These are phyloP conservation scores for Pythium myriotylum DNA, from an alignment of 352 stramenopile species.

Conservation along the genomic window DNA sequence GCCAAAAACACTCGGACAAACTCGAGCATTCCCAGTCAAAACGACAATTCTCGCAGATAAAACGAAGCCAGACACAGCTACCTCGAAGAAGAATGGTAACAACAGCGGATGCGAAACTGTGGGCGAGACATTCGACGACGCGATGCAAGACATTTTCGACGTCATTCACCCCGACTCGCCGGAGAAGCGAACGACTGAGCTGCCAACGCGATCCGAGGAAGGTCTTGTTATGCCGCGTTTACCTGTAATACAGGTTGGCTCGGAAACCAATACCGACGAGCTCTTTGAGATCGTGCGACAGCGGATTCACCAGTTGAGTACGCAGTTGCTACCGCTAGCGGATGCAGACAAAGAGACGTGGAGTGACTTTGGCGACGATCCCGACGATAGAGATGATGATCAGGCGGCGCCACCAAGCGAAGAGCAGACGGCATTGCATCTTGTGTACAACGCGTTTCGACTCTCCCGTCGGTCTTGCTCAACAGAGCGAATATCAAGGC, in stretches of 20 bases:
- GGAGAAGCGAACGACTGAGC: not conserved
- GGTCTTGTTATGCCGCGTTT: conserved; percentile 15
- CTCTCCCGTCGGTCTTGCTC: conserved; percentile 9
- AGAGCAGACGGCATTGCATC: conserved; percentile 29
- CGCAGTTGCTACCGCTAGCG: conserved; percentile 28
- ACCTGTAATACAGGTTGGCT: conserved; percentile 43
- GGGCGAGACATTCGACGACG: conserved; percentile 30
- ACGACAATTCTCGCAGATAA: conserved; percentile 15
- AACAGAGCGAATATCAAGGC: conserved; percentile 35
- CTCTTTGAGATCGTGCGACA: conserved; percentile 55
- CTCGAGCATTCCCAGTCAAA: conserved; percentile 22
- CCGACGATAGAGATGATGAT: conserved; percentile 23
- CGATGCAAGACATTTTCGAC: conserved; percentile 37
- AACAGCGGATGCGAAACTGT: not conserved
- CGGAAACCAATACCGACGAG: conserved; percentile 51
- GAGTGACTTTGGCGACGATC: conserved; percentile 51
- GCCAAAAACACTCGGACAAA: conserved; percentile 25
- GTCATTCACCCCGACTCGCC: conserved; percentile 25
- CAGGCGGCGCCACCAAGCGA: conserved; percentile 9
- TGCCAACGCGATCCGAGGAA: not conserved
- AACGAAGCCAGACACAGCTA: not conserved
- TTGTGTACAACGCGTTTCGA: conserved; percentile 42
- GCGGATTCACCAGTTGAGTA: conserved; percentile 37
- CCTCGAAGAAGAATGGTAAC: not conserved
- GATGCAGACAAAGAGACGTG: conserved; percentile 32